phyloP scores from a whole-genome alignment of 1,139 yeast species.

The Candida glucosophila region DNA sequence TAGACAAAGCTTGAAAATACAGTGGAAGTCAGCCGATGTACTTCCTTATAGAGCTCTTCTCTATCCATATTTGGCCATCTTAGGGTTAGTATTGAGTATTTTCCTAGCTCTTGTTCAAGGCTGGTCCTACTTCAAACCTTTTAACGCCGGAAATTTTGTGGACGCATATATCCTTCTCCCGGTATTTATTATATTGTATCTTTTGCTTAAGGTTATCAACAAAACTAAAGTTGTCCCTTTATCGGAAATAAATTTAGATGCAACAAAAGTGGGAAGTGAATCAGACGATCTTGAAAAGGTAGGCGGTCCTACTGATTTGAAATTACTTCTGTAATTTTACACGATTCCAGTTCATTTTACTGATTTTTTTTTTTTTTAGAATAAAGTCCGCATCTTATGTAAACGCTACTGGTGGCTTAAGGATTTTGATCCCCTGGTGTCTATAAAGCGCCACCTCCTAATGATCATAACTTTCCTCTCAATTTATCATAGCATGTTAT shows the following conservation, averaged over 20 bases:
- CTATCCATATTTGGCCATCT: slow-evolving; percentile 45
- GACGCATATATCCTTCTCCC: slow-evolving; percentile 62
- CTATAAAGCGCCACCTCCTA: no score
- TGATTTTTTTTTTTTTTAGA: no score
- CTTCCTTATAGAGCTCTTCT: slow-evolving; percentile 46
- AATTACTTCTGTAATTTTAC: no score
- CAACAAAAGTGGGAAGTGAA: no score
- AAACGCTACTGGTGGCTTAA: no score
- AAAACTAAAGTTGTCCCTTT: slow-evolving; percentile 37
- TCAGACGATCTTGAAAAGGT: no score
- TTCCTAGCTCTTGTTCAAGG: slow-evolving; percentile 60
- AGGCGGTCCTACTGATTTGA: no score
- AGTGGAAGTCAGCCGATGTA: slow-evolving; percentile 35
- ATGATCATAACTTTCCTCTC: no score
- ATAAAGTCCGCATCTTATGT: no score
- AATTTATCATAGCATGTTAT: no score
- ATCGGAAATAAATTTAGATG: slow-evolving; percentile 37
- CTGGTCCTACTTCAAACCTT: slow-evolving; percentile 59
- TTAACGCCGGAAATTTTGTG: slow-evolving; percentile 50
- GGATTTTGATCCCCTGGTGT: no score
- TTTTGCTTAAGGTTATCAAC: slow-evolving; percentile 25
- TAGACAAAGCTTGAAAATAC: slow-evolving; percentile 39
- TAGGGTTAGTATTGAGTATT: slow-evolving; percentile 42
- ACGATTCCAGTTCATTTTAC: no score
- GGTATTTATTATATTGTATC: slow-evolving; percentile 34